Base-by-base conservation (phyloP, 345 rosid species). In the Gossypium mustelinum region DNA sequence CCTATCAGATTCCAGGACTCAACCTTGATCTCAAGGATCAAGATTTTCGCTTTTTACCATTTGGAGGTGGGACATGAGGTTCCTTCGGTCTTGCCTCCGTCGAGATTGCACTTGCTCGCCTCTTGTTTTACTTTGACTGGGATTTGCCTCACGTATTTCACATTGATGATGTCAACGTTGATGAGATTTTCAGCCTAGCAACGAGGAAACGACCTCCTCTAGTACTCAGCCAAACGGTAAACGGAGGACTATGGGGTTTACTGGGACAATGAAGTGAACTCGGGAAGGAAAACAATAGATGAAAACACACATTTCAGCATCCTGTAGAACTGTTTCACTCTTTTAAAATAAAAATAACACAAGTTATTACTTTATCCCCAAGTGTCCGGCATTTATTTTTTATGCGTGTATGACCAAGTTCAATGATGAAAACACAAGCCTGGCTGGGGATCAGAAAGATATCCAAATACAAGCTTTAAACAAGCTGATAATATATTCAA, bases 151-250 rank as follows among this genome's bases (percentile, higher is more conserved):
- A 7, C 2, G 76, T 59, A 18, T 17, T 43, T 62, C 50, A 51
- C 45, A 41, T 73, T 1, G 58, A 72, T 12, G 76, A 65, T 39
- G 68, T 65, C 1, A 68, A 71, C 41, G 4, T 72, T 45, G 9
- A 9, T 3, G 48, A 70, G 48, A 70, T 51, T 29, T 72, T 57
- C 2, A 55, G 75, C 45, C 81, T 87, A 7, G 82, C 88, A 64
- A 80, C 78, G 0, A 86, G 83, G 75, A 86, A 79, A 79, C 82
- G 70, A 75, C 11, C 75, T 1, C 77, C 86, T 11, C 82, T 82
- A 13, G 48, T 62, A 52, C 83, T 81, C 2, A 82, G 81, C 18
- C 87, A 82, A 29, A 76, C 77, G 10, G 67, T 70, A 10, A 43
- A 63, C 34, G 29, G 6, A 60, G 17, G 44, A 65, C 24, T 73